A percentile compares a stretch with the other conserved stretches of the same genome.
These are phyloP conservation scores for Colletotrichum simmondsii DNA, from an alignment of 2,329 filamentous ascomycete genomes.

Conservation along the genomic window DNA sequence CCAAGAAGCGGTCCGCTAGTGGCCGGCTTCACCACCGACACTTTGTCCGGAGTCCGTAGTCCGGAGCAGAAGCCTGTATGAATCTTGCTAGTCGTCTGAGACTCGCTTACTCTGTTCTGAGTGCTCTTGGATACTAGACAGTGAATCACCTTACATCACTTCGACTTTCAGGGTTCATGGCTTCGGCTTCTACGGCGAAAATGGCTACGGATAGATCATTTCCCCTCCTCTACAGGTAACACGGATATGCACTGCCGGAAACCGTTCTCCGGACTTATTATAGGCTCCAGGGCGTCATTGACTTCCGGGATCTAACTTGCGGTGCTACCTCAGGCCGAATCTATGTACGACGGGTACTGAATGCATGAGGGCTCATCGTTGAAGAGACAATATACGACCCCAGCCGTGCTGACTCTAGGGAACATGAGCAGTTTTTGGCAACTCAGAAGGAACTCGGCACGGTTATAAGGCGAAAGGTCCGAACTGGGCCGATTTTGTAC, in stretches of 20 bases:
- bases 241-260: neutral
- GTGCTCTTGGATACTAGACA: rapidly evolving
- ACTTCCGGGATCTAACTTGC: neutral
- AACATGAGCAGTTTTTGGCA: too few species aligned
- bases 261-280: neutral
- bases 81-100: neutral
- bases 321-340: too few species aligned
- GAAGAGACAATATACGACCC: too few species aligned
- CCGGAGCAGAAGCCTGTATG: neutral
- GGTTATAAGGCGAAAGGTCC: too few species aligned
- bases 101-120: neutral
- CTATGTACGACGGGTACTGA: too few species aligned
- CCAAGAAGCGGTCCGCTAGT: too few species aligned
- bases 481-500: too few species aligned
- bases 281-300: neutral
- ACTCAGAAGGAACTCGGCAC: too few species aligned
- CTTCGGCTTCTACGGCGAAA: neutral
- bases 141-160: neutral
- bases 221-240: neutral
- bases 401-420: too few species aligned
- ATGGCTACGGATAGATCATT: neutral
- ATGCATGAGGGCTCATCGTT: too few species aligned
- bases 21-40: too few species aligned
- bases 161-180: neutral
- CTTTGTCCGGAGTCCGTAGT: too few species aligned